Conservation (phyloP, 148 eudicot genomes). For the Diospyros lotus region DNA sequence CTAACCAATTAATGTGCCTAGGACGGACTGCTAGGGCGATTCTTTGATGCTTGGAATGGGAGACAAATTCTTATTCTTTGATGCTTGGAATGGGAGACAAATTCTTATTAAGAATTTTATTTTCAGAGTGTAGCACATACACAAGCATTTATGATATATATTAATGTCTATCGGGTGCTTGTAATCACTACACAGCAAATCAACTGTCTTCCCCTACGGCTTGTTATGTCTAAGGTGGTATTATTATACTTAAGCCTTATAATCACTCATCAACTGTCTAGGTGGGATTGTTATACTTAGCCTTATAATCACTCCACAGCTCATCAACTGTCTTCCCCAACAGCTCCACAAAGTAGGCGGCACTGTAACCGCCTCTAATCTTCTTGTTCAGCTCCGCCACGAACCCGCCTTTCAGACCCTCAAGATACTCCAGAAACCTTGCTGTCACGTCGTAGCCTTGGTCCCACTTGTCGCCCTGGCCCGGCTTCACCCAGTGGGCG, state of each 20-base stretch:
- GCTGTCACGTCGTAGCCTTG: slow-evolving; percentile 16
- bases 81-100: not conserved
- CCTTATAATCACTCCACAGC: slow-evolving; percentile 30
- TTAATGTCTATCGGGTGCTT: not conserved
- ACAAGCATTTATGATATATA: no score
- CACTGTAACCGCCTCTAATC: slow-evolving; percentile 20
- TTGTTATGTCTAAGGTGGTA: not conserved
- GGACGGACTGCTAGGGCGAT: no score
- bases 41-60: no score
- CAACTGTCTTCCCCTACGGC: slow-evolving; percentile 22
- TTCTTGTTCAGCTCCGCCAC: slow-evolving; percentile 25
- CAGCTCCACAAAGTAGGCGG: slow-evolving; percentile 19
- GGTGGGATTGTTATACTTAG: slow-evolving; percentile 8
- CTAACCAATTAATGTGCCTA: no score
- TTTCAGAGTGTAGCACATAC: no score
- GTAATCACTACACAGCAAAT: slow-evolving; percentile 25
- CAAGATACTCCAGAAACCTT: slow-evolving; percentile 18
- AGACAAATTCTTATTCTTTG: no score
- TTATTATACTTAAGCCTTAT: no score
- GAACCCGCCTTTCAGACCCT: slow-evolving; percentile 18
- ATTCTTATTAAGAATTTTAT: no score
- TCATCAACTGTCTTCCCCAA: slow-evolving; percentile 23
- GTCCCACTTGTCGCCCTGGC: slow-evolving; percentile 18
- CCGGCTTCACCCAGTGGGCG: not conserved
- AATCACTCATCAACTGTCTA: no score